A percentile compares a stretch with the other conserved stretches of the same genome.
phyloP scores from a whole-genome alignment of 108 stramenopile genomes.

The Nitzschia sp. region DNA sequence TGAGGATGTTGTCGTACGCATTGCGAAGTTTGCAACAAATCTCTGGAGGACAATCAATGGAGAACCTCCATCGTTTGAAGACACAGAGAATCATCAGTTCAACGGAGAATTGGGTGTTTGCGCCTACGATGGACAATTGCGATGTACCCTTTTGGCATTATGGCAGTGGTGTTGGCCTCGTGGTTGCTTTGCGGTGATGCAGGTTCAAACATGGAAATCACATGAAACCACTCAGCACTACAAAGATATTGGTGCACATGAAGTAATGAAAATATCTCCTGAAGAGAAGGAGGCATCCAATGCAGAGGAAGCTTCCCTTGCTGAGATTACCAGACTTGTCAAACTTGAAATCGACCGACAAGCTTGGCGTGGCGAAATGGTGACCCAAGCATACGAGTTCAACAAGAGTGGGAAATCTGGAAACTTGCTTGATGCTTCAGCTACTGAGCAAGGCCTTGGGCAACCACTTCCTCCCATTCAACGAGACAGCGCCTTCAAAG shows the following conservation, averaged over 20 bases:
- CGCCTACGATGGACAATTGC: conserved; percentile 62
- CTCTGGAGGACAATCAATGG: conserved; percentile 88
- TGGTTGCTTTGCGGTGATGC: conserved; percentile 60
- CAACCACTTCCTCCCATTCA: conserved; percentile 74
- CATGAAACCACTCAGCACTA: conserved; percentile 60
- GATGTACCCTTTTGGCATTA: conserved; percentile 68
- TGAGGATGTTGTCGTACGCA: conserved; percentile 56
- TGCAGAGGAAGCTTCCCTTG: conserved; percentile 61
- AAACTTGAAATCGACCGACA: conserved; percentile 70
- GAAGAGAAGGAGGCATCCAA: conserved; percentile 67
- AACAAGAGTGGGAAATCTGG: conserved; percentile 38
- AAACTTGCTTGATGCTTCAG: conserved; percentile 31
- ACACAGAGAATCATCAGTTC: conserved; percentile 1
- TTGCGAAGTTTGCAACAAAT: conserved; percentile 74
- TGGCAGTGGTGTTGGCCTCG: conserved; percentile 86
- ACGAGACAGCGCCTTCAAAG: conserved; percentile 70
- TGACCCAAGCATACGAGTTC: conserved; percentile 52
- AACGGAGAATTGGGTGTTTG: conserved; percentile 56
- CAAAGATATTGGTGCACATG: conserved; percentile 54
- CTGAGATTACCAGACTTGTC: conserved; percentile 48
- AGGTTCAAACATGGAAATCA: conserved; percentile 53
- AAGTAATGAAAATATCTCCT: conserved; percentile 68
- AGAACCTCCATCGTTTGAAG: conserved; percentile 34
- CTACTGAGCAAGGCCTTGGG: conserved; percentile 60
- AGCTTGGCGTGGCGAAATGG: conserved; percentile 82